Base-by-base conservation (phyloP, 2,329 filamentous ascomycete species). In the Grosmannia clavigera region DNA sequence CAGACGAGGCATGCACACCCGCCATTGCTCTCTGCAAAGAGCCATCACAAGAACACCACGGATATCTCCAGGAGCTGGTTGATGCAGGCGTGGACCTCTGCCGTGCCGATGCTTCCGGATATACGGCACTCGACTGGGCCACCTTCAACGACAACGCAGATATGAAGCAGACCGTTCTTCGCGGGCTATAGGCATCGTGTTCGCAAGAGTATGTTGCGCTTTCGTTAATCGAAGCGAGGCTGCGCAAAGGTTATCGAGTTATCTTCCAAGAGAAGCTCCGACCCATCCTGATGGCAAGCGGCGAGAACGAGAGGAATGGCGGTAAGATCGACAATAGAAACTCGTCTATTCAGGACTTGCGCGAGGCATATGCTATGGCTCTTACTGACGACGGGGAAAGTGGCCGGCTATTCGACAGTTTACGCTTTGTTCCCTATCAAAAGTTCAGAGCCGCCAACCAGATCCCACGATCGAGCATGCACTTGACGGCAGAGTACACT, bases 1-100 rank as follows among this genome's bases (percentile, higher is more conserved):
- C 11, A 11, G 53, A 55, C 16, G 60, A 63, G 14, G 60, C 58
- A 0, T 70, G 69, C 59, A 68, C 71, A 0, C 68, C 72, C 6
- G 68, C 69, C n/a, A 70, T 73, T 25, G 71, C 70, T 0, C 63
- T 75, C 22, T 71, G 68, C 64, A 74, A 71, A 59, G 73, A 75
- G 59, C 71, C 71, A 0, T 74, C 69, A 0, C 61, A 64, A 1
- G 73, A 75, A 63, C 67, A 74, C 58, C 64, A 67, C 0, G 58
- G 63, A 1, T 74, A 74, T 59, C 61, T 75, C 3, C 58, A 58
- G 7, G 67, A 71, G 43, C 61, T 75, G 33, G 63, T 73, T 0
- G 65, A 69, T 10, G 66, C 66, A 1, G 70, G 71, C 0, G 71
- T 67, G 7, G 67, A 74, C 55, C 51, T 74, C 60, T 64, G 67